Percentiles rank a stretch among this genome's conserved stretches.
Conservation (phyloP, 2,329 filamentous ascomycete species). For the Xylariaceae sp. region DNA sequence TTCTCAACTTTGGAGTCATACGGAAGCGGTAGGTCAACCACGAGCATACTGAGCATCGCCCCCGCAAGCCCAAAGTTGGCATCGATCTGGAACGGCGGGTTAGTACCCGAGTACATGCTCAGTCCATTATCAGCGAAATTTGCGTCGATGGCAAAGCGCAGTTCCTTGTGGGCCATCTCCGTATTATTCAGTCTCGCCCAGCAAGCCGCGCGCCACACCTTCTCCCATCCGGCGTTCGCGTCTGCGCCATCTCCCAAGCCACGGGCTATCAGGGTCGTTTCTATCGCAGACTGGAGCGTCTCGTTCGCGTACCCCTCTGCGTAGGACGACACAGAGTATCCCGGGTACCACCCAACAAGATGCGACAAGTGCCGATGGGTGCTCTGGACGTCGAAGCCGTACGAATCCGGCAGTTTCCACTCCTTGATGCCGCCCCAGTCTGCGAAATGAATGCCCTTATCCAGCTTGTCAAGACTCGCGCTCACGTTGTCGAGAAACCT, state of each 20-base stretch:
- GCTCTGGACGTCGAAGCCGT: constrained; percentile 25
- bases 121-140: constrained; percentile 52
- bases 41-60: constrained; percentile 49
- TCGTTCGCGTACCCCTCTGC: constrained; percentile 41
- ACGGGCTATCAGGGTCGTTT: constrained; percentile 43
- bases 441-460: constrained; percentile 32
- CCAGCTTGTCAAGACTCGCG: constrained; percentile 35
- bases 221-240: constrained; percentile 56
- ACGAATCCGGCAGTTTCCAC: constrained; percentile 35
- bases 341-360: constrained; percentile 55
- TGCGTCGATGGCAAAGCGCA: constrained; percentile 45
- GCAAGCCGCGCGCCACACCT: constrained; percentile 56
- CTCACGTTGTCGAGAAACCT: constrained; percentile 37
- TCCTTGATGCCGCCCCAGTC: constrained; percentile 34
- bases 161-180: constrained; percentile 44
- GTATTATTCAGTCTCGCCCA: constrained; percentile 56
- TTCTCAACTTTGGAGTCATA: constrained; percentile 13
- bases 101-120: constrained; percentile 47
- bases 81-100: constrained; percentile 56
- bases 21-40: constrained; percentile 45
- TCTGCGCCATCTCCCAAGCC: constrained; percentile 42
- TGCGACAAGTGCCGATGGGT: constrained; percentile 51
- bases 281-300: constrained; percentile 44
- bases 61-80: constrained; percentile 55
- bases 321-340: constrained; percentile 46